Evolutionary conservation across 805 yeast species (phyloP).

Genomic region (Naumovozyma dairenensis): DNA sequence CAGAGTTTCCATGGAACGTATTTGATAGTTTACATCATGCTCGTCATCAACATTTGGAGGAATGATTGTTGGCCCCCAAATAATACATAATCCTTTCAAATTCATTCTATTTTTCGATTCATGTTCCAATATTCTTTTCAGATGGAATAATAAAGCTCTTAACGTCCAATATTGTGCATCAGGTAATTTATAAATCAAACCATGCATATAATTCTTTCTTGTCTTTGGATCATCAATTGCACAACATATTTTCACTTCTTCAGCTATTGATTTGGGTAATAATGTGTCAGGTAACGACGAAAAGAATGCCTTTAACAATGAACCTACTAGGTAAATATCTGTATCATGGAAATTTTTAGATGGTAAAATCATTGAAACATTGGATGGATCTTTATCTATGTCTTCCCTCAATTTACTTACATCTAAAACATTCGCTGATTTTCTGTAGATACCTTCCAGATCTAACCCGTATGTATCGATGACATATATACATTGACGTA

Average conservation of each 20-base stretch:
- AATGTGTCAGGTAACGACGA: conserved; percentile 62
- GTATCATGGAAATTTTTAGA: conserved; percentile 56
- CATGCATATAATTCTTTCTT: conserved; percentile 70
- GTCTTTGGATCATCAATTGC: conserved; percentile 53
- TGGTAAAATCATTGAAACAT: conserved; percentile 43
- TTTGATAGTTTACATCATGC: conserved; percentile 67
- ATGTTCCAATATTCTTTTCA: conserved; percentile 58
- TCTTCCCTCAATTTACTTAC: conserved; percentile 63
- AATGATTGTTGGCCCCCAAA: conserved; percentile 90
- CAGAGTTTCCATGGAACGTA: conserved; percentile 73
- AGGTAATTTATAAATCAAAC: conserved; percentile 78
- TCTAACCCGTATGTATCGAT: conserved; percentile 79
- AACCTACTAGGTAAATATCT: conserved; percentile 82
- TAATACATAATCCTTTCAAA: conserved; percentile 68
- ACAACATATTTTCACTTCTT: conserved; percentile 42
- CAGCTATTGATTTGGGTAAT: conserved; percentile 20
- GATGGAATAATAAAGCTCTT: conserved; percentile 75
- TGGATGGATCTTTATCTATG: conserved; percentile 68
- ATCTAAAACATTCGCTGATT: conserved; percentile 67
- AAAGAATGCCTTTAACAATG: conserved; percentile 76
- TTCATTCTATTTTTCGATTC: conserved; percentile 71
- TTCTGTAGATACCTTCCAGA: conserved; percentile 82
- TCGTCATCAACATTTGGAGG: conserved; percentile 56
- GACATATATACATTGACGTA: conserved; percentile 76
- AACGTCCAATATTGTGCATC: conserved; percentile 93